Base-by-base conservation (phyloP, 2,329 filamentous ascomycete genomes). In the Daldinia eschscholtzii region DNA sequence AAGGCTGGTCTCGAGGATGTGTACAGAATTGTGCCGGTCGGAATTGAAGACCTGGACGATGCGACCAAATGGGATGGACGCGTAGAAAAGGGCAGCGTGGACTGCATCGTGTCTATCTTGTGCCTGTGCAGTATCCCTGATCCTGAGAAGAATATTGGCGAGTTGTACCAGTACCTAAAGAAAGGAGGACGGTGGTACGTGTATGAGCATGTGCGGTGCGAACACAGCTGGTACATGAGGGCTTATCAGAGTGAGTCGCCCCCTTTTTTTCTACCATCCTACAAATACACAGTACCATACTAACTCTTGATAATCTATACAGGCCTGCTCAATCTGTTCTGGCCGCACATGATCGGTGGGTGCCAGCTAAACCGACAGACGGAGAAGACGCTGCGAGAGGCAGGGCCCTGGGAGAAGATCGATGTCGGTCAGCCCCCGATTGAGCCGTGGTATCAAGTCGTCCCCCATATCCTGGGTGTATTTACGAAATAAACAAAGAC, bases 91-190 rank as follows among this genome's bases (percentile, higher is more conserved):
- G 88, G 80, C 20, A 86, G 82, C 57, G 82, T 88, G 18, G 87
- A 89, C 72, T 87, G 85, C 76, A 86, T 91, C 64, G 86, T 91
- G 53, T 86, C 87, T 2, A 79, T 91, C 28, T 80, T 90, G 61
- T 89, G 88, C 61, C 81, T 91, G 35, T 91, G 89, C 81, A 87
- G 86, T 72, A 89, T 91, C 57, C 89, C 89, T 0, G 84, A 88
- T 2, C 88, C 87, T 3, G 80, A 86, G 73, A 79, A 80, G 71
- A 87, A 89, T 66, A 83, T 89, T 67, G 78, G 78, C 64, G 83
- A 85, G 69, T 77, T 91, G 33, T 90, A 89, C 76, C 78, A 81
- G 35, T 84, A 86, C 59, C 80, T 91, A 66, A 89, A 88, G 78
- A 85, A 86, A 4, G 89, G 89, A 4, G 89, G 89, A 0, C 80